Conservation (phyloP, 768 basidiomycete species). For the Lentinula aciculospora region DNA sequence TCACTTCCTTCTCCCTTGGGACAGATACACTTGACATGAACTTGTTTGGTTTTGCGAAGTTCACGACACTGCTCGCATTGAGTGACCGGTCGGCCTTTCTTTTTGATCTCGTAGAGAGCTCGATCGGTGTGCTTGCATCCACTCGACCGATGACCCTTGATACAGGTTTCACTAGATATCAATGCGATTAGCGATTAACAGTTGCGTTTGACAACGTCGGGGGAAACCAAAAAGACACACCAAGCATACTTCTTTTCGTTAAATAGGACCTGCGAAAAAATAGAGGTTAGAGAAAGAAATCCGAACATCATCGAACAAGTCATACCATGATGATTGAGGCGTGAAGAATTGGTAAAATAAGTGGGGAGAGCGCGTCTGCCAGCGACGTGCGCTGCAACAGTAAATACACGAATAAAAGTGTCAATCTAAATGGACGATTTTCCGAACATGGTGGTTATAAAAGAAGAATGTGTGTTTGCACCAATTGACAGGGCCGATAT, state of each 20-base stretch:
- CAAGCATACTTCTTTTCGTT: slow-evolving; percentile 80
- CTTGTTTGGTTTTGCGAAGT: slow-evolving; percentile 77
- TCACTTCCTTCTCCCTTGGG: slow-evolving; percentile 55
- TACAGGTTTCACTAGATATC: slow-evolving; percentile 73
- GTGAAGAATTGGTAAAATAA: slow-evolving; percentile 9
- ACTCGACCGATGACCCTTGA: slow-evolving; percentile 95
- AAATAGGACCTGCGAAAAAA: slow-evolving; percentile 52
- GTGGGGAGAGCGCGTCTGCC: slow-evolving; percentile 41
- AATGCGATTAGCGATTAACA: not conserved
- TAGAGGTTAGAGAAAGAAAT: not conserved
- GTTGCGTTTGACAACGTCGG: not conserved
- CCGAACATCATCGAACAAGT: not conserved
- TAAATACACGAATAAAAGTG: slow-evolving; percentile 22
- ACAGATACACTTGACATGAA: slow-evolving; percentile 85
- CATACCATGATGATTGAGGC: slow-evolving; percentile 34
- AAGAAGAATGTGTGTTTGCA: not conserved
- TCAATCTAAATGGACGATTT: not conserved
- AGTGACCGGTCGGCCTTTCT: slow-evolving; percentile 87
- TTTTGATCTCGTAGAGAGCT: slow-evolving; percentile 87
- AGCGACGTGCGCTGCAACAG: slow-evolving; percentile 49
- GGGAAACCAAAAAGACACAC: slow-evolving; percentile 31
- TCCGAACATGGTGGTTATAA: slow-evolving; percentile 6
- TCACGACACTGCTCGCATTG: slow-evolving; percentile 89
- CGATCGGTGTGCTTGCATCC: slow-evolving; percentile 85
- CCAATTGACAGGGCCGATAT: slow-evolving; percentile 4